Evolutionary conservation across 306 rosid genomes (phyloP).

Genomic region (Gleditsia sinensis): DNA sequence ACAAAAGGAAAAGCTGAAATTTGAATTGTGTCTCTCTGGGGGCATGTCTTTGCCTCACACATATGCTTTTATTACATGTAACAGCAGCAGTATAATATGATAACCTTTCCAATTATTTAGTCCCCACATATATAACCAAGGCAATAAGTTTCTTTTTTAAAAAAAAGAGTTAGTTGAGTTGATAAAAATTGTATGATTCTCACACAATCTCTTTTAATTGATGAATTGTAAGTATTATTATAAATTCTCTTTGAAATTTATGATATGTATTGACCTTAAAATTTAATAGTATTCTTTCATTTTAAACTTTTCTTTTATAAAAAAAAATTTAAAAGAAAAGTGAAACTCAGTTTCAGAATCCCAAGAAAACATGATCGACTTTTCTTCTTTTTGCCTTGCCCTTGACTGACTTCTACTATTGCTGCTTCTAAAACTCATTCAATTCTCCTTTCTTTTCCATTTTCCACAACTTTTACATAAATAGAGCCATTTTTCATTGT

Average conservation of each 20-base stretch:
- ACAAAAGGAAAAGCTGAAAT: constrained; percentile 90
- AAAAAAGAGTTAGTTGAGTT: too few species aligned
- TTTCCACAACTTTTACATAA: constrained; percentile 50
- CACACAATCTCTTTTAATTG: too few species aligned
- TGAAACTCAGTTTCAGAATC: constrained; percentile 72
- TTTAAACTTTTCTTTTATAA: too few species aligned
- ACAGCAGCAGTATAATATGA: constrained; percentile 50
- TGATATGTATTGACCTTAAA: too few species aligned
- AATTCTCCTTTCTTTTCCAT: constrained; percentile 23
- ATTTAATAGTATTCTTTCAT: too few species aligned
- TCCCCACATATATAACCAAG: constrained; percentile 60
- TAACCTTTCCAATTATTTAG: constrained; percentile 77
- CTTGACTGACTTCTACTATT: constrained; percentile 65
- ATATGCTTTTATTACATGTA: constrained; percentile 45
- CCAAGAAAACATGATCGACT: constrained; percentile 57
- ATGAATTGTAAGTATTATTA: too few species aligned
- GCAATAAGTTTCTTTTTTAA: too few species aligned
- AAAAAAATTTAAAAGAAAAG: constrained; percentile 44
- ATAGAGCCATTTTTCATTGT: constrained; percentile 48
- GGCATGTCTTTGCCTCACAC: constrained; percentile 57
- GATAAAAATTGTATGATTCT: too few species aligned
- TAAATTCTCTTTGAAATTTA: too few species aligned
- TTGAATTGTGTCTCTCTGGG: constrained; percentile 70
- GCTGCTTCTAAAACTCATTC: constrained; percentile 3
- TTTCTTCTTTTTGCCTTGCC: constrained; percentile 35